phyloP scores from a whole-genome alignment of 805 yeast species.

The Wickerhamiella dianesei region DNA sequence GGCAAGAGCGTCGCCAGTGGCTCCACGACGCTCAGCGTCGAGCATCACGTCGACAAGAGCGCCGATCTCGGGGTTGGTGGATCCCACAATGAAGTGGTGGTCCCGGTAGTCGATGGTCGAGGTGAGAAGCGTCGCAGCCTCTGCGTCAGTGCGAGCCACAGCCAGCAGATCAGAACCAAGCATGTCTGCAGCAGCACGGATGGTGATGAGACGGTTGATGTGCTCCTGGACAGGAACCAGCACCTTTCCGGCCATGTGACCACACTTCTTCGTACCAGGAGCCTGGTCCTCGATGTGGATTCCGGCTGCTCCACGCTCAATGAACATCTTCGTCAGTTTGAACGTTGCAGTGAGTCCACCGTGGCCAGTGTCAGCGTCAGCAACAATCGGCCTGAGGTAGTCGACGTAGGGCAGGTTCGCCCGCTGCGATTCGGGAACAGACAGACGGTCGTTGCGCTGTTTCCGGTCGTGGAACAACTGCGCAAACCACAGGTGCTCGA shows the following conservation, averaged over 20 bases:
- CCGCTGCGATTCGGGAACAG: conserved; percentile 48
- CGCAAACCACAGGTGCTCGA: conserved; percentile 91
- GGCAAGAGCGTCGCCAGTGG: conserved; percentile 56
- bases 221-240: conserved; percentile 96
- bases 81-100: conserved; percentile 81
- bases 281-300: conserved; percentile 98
- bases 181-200: conserved; percentile 90
- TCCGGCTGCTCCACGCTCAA: conserved; percentile 98
- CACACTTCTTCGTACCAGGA: conserved; percentile 97
- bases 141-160: conserved; percentile 95
- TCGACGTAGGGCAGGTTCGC: conserved; percentile 62
- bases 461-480: conserved; percentile 95
- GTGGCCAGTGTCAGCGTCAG: conserved; percentile 98
- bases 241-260: conserved; percentile 98
- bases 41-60: conserved; percentile 67
- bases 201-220: conserved; percentile 83
- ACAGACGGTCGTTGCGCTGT: conserved; percentile 71
- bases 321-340: conserved; percentile 88
- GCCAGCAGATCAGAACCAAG: conserved; percentile 73
- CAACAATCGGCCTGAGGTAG: conserved; percentile 86
- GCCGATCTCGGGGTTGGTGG: conserved; percentile 70
- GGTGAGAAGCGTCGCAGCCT: conserved; percentile 90
- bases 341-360: conserved; percentile 96
- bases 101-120: conserved; percentile 91
- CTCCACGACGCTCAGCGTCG: conserved; percentile 66